These are phyloP conservation scores for Geoglossum glabrum DNA, from an alignment of 495 filamentous ascomycete species.

Conservation along the genomic window DNA sequence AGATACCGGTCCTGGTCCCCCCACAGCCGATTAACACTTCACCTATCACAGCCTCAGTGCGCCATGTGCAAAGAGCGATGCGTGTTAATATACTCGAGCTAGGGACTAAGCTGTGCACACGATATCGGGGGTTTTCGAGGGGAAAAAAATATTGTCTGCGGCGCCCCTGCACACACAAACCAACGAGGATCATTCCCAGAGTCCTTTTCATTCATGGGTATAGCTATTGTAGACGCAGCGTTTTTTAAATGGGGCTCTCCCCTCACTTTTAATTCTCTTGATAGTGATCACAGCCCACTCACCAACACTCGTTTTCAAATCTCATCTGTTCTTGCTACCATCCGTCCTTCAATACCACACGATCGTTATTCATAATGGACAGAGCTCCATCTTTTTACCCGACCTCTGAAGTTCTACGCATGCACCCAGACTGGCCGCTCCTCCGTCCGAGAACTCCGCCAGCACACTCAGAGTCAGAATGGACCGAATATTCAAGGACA, in stretches of 20 bases:
- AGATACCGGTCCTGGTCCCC: not conserved
- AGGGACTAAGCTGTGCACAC: not conserved
- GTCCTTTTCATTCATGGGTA: not conserved
- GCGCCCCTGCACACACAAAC: not conserved
- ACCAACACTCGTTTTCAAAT: not conserved
- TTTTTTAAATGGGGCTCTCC: not conserved
- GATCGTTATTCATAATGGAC: not conserved
- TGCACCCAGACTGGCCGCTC: constrained; percentile 1
- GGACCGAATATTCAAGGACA: not conserved
- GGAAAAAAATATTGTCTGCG: not conserved
- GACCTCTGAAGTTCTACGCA: not conserved
- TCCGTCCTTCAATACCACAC: not conserved
- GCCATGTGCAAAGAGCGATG: not conserved
- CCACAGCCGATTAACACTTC: not conserved
- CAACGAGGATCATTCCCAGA: not conserved
- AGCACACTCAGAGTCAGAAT: not conserved
- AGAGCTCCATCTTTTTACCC: not conserved
- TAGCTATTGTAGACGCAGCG: not conserved
- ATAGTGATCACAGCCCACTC: not conserved
- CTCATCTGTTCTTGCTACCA: not conserved
- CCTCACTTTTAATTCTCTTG: not conserved
- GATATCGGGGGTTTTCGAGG: not conserved
- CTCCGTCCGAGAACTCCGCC: not conserved
- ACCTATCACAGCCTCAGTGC: not conserved
- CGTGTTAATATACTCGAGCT: not conserved